Conservation (phyloP, 2,329 filamentous ascomycete species). For the Juglanconis juglandina region DNA sequence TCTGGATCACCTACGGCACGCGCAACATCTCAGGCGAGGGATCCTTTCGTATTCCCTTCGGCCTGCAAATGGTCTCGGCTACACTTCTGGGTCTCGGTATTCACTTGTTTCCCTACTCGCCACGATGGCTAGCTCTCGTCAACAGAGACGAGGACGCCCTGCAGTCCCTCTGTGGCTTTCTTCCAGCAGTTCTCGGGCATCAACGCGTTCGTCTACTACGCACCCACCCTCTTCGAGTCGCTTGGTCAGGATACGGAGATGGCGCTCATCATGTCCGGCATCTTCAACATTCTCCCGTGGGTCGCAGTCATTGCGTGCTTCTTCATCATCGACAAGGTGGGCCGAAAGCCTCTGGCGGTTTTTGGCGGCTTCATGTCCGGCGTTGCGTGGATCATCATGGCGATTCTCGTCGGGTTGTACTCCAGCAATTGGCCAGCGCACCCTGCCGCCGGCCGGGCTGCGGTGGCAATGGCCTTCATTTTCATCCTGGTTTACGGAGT, state of each 20-base stretch:
- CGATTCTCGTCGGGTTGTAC: constrained; percentile 46
- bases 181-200: constrained; percentile 50
- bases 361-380: constrained; percentile 48
- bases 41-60: constrained; percentile 38
- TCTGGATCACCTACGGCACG: constrained; percentile 53
- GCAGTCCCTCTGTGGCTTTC: constrained; percentile 37
- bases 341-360: constrained; percentile 41
- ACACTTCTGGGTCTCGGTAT: constrained; percentile 35
- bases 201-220: constrained; percentile 51
- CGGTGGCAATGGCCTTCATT: constrained; percentile 36
- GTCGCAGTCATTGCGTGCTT: constrained; percentile 47
- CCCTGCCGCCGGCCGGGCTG: constrained; percentile 50
- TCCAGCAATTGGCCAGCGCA: constrained; percentile 45
- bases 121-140: constrained; percentile 15
- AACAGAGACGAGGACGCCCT: constrained; percentile 10
- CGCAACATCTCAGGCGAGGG: constrained; percentile 36
- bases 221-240: constrained; percentile 41
- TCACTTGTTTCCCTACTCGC: constrained; percentile 23
- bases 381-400: constrained; percentile 48
- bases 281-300: constrained; percentile 41
- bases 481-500: constrained; percentile 8
- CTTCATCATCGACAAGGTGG: constrained; percentile 43
- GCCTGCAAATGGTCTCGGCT: constrained; percentile 35
- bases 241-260: constrained; percentile 6
- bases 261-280: constrained; percentile 20